A percentile compares a stretch with the other conserved stretches of the same genome.
These are phyloP conservation scores for Plicaturopsis crispa DNA, from an alignment of 768 basidiomycete genomes.

Conservation along the genomic window DNA sequence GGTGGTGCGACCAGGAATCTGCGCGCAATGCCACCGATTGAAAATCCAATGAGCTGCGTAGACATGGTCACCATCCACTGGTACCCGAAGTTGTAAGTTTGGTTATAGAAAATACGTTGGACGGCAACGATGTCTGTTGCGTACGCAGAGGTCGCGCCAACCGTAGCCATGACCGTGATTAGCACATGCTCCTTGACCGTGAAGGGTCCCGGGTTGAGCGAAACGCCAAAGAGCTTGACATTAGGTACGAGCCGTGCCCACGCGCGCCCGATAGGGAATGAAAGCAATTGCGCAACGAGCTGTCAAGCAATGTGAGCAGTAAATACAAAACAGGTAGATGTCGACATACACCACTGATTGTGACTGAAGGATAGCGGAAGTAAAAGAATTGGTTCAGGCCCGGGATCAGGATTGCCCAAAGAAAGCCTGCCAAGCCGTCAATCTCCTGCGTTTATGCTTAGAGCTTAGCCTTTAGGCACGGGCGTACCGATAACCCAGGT, in stretches of 20 bases:
- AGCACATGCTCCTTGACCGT: slow-evolving; percentile 68
- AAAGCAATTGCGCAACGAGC: slow-evolving; percentile 63
- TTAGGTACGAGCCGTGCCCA: slow-evolving; percentile 56
- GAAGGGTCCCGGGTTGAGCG: slow-evolving; percentile 69
- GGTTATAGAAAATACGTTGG: slow-evolving; percentile 61
- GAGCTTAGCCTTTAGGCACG: too few species aligned
- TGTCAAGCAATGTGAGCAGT: slow-evolving; percentile 49
- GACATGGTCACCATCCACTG: slow-evolving; percentile 58
- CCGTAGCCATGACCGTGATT: slow-evolving; percentile 56
- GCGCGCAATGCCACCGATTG: slow-evolving; percentile 47
- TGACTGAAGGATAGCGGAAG: slow-evolving; percentile 54
- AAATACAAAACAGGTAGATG: slow-evolving; percentile 20
- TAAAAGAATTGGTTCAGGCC: slow-evolving; percentile 78
- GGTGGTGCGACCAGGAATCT: slow-evolving; percentile 60
- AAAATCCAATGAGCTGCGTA: slow-evolving; percentile 62
- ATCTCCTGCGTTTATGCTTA: too few species aligned
- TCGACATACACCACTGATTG: slow-evolving; percentile 32
- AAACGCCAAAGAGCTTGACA: slow-evolving; percentile 46
- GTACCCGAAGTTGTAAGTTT: slow-evolving; percentile 41
- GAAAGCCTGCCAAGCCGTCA: too few species aligned
- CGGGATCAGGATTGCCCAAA: slow-evolving; percentile 53
- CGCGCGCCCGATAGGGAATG: slow-evolving; percentile 59
- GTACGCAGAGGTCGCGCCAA: slow-evolving; percentile 60
- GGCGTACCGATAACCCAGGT: slow-evolving; percentile 57
- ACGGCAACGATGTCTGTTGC: slow-evolving; percentile 76